Evolutionary conservation across 202 grass and related monocot species (phyloP), one percentile per base, ranked within the genome.

Genomic region (Zizania palustris): DNA sequence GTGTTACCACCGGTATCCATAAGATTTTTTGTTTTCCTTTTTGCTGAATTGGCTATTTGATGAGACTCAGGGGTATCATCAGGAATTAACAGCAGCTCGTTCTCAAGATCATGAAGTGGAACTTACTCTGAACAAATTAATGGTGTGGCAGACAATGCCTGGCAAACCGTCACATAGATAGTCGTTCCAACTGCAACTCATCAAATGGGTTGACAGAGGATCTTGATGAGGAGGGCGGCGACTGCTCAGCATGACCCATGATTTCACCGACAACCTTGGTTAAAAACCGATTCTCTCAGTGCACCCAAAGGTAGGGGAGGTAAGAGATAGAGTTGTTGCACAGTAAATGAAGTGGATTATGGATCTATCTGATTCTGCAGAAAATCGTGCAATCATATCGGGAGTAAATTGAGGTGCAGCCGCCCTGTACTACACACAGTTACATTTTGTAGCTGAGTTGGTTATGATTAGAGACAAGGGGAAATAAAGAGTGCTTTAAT

Each of bases 71-170:
- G 77, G 64, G 45, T 75, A 28, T 83, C 73, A 60, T 76, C 56
- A 1, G 76, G 73, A 61, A 91, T 74, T 79, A 72, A 42, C 43
- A 73, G 9, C 22, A 64, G 83, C 63, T 78, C 76, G 73, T 81
- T 85, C 49, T 60, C 80, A n/a, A 72, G 82, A 73, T 89, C 83
- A 62, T 97, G 88, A 91, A 91, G 88, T 68, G 94, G 91, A 45
- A 89, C 84, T 65, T 86, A 85, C 50, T 78, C 79, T 19, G 84
- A 89, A 38, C 69, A 86, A 63, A 79, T 82, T 75, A 78, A 75
- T 82, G 22, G 71, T 40, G 67, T 63, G 28, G 73, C 65, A 28
- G n/a, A n/a, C n/a, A n/a, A 69, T 86, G 71, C 82, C 88, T 36
- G 77, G 70, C 53, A 71, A 66, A 44, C 51, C 66, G 37, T 60